Base-by-base conservation (phyloP, 768 basidiomycete genomes). In the Podaxis carcinomalis region DNA sequence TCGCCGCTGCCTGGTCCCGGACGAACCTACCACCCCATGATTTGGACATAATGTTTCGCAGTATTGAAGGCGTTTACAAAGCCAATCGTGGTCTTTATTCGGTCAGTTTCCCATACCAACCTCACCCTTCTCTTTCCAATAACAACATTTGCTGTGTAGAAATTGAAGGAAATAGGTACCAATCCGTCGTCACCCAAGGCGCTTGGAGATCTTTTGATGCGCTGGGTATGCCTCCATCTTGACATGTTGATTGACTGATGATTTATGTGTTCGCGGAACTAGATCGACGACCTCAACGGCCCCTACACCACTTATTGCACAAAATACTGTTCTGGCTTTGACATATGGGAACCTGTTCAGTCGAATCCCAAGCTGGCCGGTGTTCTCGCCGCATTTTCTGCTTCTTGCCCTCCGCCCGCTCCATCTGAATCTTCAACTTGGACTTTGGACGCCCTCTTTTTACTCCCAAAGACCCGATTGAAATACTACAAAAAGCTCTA, bases 1-100 rank as follows among this genome's bases (percentile, higher is more conserved):
- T 97, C 4, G 97, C 97, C 9, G 88, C 89, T n/a, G 97, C 97
- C 52, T 99, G 97, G 97, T 97, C 95, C 9, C 80, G 94, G 44
- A 84, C 87, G 42, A 98, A 98, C 72, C 87, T 99, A 40, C 97
- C 97, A 16, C 97, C 97, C 14, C 84, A 84, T 6, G 89, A 92
- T 65, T 81, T 99, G 32, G 97, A 99, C 73, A 74, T 81, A 56
- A 96, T 98, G 92, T 99, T 99, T 75, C 82, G 97, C 64, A 88
- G 89, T 66, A 86, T 98, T 55, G 97, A 99, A 74, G 83, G 82
- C 23, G 86, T 98, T 19, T 99, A 95, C 79, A 91, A 93, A 73
- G 90, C 93, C 21, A 98, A 95, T 75, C 86, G 94, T 59, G 74
- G 80, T 1, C 81, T 99, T 62, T 83, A 93, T 58, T 77, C 81